Evolutionary conservation across 2,329 filamentous ascomycete genomes (phyloP).

Genomic region (Trichothecium roseum): DNA sequence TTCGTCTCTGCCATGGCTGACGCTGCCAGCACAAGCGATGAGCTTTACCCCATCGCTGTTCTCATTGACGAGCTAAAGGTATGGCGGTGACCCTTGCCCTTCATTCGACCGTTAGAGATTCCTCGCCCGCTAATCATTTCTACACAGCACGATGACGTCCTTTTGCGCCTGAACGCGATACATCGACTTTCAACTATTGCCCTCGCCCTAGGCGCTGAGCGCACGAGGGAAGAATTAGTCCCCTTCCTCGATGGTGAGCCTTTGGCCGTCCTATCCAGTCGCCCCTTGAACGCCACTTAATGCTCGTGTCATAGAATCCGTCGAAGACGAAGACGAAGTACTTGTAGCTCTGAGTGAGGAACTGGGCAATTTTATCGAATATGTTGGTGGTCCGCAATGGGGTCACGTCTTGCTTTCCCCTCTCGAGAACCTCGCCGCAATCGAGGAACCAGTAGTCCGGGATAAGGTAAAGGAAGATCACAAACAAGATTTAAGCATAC

Average conservation of each 20-base stretch:
- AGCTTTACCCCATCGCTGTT: constrained; percentile 99
- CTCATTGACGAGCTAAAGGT: constrained; percentile 99
- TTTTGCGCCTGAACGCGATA: constrained; percentile 95
- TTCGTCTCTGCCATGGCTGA: constrained; percentile 60
- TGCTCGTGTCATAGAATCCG: constrained; percentile 61
- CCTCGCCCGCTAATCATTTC: not conserved
- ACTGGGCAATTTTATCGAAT: constrained; percentile 92
- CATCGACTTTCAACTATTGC: constrained; percentile 97
- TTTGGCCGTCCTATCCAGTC: constrained; percentile 8
- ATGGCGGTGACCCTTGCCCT: constrained; percentile 18
- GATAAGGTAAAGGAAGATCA: constrained; percentile 63
- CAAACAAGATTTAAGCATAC: too few relatives aligned
- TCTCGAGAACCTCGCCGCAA: constrained; percentile 93
- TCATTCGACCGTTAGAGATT: constrained; percentile 5
- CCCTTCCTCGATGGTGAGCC: constrained; percentile 93
- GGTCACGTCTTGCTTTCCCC: constrained; percentile 95
- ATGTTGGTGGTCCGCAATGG: constrained; percentile 87
- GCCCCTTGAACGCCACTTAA: not conserved
- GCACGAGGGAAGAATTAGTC: constrained; percentile 96
- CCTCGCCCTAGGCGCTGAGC: constrained; percentile 86
- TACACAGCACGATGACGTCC: constrained; percentile 87
- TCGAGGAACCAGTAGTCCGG: constrained; percentile 93
- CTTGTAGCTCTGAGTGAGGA: constrained; percentile 95
- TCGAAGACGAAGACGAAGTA: constrained; percentile 98
- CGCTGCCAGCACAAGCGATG: constrained; percentile 83